These are phyloP conservation scores for Afroboletus lepidellus DNA, from an alignment of 1,284 basidiomycete genomes.

Conservation along the genomic window DNA sequence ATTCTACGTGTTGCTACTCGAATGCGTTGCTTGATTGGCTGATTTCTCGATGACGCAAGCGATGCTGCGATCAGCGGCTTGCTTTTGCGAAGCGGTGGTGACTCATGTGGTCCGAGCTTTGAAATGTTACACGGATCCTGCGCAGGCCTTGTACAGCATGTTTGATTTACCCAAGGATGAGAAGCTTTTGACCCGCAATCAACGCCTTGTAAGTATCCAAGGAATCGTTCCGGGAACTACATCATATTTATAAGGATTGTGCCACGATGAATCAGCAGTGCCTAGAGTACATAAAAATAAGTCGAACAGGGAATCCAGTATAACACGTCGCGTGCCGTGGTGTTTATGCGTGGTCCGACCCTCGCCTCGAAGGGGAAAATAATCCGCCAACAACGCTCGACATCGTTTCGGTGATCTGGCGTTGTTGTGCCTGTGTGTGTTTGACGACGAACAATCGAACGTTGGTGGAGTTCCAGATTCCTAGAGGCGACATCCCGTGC, in stretches of 20 bases:
- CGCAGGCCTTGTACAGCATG: too few relatives aligned
- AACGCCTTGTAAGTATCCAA: not conserved
- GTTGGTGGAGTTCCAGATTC: constrained; percentile 84
- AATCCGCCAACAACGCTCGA: constrained; percentile 66
- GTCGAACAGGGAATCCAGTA: not conserved
- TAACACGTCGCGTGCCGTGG: not conserved
- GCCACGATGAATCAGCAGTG: not conserved
- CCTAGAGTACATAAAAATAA: not conserved
- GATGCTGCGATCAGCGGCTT: too few relatives aligned
- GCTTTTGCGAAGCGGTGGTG: too few relatives aligned
- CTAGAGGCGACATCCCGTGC: constrained; percentile 78
- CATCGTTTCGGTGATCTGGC: constrained; percentile 73
- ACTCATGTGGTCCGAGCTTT: too few relatives aligned
- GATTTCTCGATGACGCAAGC: too few relatives aligned
- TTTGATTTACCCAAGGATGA: too few relatives aligned
- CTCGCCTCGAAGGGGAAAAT: constrained; percentile 31
- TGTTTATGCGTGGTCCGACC: constrained; percentile 30
- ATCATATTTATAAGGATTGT: not conserved
- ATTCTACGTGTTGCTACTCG: too few relatives aligned
- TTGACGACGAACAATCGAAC: constrained; percentile 89
- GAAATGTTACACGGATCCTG: too few relatives aligned
- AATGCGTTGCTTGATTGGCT: too few relatives aligned
- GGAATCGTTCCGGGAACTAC: not conserved
- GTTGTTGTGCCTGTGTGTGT: constrained; percentile 66
- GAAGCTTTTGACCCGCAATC: too few relatives aligned